Conservation (phyloP, 2,329 filamentous ascomycete genomes). For the Fusarium praegraminearum region DNA sequence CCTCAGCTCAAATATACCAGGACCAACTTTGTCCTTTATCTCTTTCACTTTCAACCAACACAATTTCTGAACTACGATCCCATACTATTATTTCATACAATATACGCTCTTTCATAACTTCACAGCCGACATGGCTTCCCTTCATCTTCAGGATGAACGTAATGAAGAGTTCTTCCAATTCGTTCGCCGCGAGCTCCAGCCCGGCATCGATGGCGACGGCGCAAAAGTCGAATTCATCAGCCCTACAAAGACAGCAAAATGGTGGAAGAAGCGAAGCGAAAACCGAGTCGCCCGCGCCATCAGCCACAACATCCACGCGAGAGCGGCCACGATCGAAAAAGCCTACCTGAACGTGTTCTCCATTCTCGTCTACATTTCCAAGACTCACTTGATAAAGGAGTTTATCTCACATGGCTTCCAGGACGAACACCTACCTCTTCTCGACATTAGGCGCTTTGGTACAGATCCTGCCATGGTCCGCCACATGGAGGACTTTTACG, state of each 20-base stretch:
- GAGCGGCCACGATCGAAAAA: constrained; percentile 2
- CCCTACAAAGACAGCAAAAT: background rate
- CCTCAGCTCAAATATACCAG: background rate
- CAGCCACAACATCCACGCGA: background rate
- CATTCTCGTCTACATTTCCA: constrained; percentile 20
- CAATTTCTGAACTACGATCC: too few relatives aligned
- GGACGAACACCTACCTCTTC: constrained; percentile 21
- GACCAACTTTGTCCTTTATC: background rate
- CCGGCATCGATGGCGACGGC: background rate
- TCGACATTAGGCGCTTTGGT: background rate
- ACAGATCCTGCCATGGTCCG: background rate
- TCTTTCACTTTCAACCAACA: background rate
- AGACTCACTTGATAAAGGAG: background rate
- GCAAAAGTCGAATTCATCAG: background rate
- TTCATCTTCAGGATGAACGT: background rate
- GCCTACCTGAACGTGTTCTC: constrained; percentile 31
- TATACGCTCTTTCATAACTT: background rate
- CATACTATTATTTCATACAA: too few relatives aligned
- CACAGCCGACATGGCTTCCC: background rate
- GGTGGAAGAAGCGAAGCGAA: constrained; percentile 8
- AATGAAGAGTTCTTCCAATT: constrained; percentile 13
- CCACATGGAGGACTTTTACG: background rate
- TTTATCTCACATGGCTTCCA: constrained; percentile 1
- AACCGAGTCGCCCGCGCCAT: constrained; percentile 2
- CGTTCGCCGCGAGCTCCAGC: background rate